Conservation (phyloP, 1,284 basidiomycete species). For the Amylostereum chailletii region DNA sequence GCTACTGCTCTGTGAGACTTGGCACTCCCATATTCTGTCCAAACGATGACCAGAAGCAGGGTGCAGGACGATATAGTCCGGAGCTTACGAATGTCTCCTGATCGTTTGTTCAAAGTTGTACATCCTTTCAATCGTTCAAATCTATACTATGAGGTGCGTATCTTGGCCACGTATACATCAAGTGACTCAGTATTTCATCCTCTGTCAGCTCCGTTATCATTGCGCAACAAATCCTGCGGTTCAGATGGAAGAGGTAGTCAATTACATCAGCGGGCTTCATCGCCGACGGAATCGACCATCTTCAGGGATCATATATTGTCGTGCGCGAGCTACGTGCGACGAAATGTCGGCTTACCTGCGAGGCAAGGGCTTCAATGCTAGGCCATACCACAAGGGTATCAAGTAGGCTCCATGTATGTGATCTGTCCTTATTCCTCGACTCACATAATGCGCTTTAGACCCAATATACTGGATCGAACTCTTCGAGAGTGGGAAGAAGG, state of each 20-base stretch:
- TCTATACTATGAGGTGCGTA: conserved; percentile 68
- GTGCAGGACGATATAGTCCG: conserved; percentile 67
- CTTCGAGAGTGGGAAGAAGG: conserved; percentile 56
- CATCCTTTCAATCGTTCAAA: conserved; percentile 79
- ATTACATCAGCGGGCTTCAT: conserved; percentile 58
- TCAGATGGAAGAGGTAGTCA: conserved; percentile 56
- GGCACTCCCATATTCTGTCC: not conserved
- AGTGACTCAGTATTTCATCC: not conserved
- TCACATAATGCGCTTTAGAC: conserved; percentile 21
- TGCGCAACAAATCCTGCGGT: conserved; percentile 36
- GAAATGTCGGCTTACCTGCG: conserved; percentile 55
- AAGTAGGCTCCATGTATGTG: conserved; percentile 24
- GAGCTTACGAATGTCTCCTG: conserved; percentile 51
- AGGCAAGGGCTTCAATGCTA: conserved; percentile 57
- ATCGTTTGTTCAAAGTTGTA: conserved; percentile 51
- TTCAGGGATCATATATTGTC: conserved; percentile 78
- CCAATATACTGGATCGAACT: conserved; percentile 46
- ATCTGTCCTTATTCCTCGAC: no score
- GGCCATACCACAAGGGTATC: conserved; percentile 70
- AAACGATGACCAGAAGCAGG: conserved; percentile 5
- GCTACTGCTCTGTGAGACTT: conserved; percentile 50
- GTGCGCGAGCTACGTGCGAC: conserved; percentile 58
- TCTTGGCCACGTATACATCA: not conserved
- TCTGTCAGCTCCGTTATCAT: conserved; percentile 49
- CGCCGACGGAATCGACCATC: conserved; percentile 49